Conservation (phyloP, 2,329 filamentous ascomycete genomes). For the Alternaria metachromatica region DNA sequence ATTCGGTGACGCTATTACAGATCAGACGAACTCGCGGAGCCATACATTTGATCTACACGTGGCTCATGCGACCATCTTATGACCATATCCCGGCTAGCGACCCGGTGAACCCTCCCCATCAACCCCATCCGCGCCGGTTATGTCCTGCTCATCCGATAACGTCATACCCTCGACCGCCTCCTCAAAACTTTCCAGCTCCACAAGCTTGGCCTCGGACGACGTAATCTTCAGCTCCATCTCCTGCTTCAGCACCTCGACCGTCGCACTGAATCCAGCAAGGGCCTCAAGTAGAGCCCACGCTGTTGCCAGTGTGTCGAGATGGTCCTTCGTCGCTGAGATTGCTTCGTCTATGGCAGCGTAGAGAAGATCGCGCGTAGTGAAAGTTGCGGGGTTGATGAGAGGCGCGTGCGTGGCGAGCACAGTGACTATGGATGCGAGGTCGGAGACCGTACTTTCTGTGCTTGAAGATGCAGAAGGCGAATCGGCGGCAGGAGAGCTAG, state of each 20-base stretch:
- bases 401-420: not conserved
- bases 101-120: not conserved
- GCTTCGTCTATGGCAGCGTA: conserved; percentile 18
- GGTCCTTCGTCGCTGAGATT: not conserved
- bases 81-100: not conserved
- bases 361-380: conserved; percentile 16
- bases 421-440: not conserved
- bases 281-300: conserved; percentile 18
- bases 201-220: conserved; percentile 15
- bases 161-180: not conserved
- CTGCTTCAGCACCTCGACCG: conserved; percentile 10
- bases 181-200: conserved; percentile 14
- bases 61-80: not conserved
- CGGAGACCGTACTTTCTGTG: not conserved
- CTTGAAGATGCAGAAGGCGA: not conserved
- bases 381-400: not conserved
- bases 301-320: conserved; percentile 22
- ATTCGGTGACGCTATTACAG: fast-evolving
- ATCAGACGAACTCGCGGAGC: fast-evolving
- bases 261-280: conserved; percentile 21
- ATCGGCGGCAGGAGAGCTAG: not conserved
- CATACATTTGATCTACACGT: not conserved
- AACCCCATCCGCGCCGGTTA: not conserved
- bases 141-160: not conserved
- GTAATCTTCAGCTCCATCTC: conserved; percentile 19